A percentile compares a stretch with the other conserved stretches of the same genome.
Conservation (phyloP, 2,329 filamentous ascomycete genomes). For the Penicillium freii region DNA sequence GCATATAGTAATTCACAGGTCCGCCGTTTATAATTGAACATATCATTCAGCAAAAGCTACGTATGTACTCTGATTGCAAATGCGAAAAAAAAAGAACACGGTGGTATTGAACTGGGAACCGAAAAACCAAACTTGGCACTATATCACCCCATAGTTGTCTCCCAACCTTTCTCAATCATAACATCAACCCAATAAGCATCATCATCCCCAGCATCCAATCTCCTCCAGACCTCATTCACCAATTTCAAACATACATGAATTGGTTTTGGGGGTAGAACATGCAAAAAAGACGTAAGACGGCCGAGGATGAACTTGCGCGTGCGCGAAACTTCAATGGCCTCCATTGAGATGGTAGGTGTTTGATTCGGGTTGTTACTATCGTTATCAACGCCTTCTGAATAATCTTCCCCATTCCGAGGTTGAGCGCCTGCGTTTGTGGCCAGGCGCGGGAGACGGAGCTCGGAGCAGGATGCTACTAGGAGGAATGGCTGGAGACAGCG, state of each 20-base stretch:
- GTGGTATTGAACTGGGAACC: not conserved
- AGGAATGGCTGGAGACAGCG: constrained; percentile 55
- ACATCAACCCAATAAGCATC: constrained; percentile 57
- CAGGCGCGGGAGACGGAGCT: constrained; percentile 48
- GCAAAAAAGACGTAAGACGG: constrained; percentile 47
- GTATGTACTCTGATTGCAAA: not conserved
- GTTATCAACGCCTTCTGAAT: constrained; percentile 16
- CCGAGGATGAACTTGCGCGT: constrained; percentile 51
- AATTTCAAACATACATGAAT: constrained; percentile 51
- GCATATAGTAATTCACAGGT: too few species aligned
- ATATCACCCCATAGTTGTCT: constrained; percentile 51
- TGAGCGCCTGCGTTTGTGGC: constrained; percentile 10
- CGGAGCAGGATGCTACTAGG: constrained; percentile 51
- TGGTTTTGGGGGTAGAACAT: constrained; percentile 53
- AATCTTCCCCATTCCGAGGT: not conserved
- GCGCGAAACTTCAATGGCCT: constrained; percentile 48
- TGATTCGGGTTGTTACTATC: constrained; percentile 23
- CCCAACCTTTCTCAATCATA: constrained; percentile 57
- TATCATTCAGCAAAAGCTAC: not conserved
- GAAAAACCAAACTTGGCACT: not conserved
- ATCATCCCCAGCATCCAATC: constrained; percentile 48
- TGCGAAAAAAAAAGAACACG: not conserved
- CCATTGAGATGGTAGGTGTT: constrained; percentile 32
- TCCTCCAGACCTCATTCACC: constrained; percentile 54
- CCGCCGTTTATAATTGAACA: too few species aligned